Evolutionary conservation across 768 basidiomycete genomes (phyloP).

Genomic region (Pulveroboletus ravenelii): DNA sequence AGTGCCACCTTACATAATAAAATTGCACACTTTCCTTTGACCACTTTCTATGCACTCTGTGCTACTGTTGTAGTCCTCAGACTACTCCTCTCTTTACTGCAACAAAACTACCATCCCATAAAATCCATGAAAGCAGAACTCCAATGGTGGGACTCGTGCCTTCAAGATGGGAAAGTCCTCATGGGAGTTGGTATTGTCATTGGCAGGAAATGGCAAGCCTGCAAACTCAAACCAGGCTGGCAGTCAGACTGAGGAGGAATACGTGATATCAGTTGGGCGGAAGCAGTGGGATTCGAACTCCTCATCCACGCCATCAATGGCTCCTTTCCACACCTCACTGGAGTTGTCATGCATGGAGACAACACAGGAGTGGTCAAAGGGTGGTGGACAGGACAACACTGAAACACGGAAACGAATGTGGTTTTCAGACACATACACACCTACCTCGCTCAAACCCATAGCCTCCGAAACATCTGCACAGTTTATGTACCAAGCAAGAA

Average conservation of each 20-base stretch:
- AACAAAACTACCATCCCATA: not conserved
- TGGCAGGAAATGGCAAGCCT: not conserved
- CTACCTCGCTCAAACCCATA: not conserved
- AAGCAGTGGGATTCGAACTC: not conserved
- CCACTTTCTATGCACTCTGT: no score
- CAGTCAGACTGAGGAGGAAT: accelerated
- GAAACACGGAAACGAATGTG: not conserved
- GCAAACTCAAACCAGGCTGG: not conserved
- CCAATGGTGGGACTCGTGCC: no score
- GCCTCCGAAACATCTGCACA: no score
- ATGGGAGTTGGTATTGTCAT: not conserved
- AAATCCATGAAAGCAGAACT: not conserved
- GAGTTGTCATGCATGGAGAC: not conserved
- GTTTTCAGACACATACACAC: not conserved
- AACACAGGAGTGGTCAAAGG: not conserved
- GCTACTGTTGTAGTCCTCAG: no score
- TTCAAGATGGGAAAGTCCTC: no score
- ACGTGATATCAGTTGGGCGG: not conserved
- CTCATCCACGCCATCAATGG: not conserved
- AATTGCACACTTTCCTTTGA: no score
- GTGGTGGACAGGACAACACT: not conserved
- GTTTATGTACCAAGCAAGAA: not conserved
- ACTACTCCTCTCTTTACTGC: no score
- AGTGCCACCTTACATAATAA: no score
- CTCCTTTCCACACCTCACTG: no score